Base-by-base conservation (phyloP, 1,139 yeast species). In the Pichia sp. region DNA sequence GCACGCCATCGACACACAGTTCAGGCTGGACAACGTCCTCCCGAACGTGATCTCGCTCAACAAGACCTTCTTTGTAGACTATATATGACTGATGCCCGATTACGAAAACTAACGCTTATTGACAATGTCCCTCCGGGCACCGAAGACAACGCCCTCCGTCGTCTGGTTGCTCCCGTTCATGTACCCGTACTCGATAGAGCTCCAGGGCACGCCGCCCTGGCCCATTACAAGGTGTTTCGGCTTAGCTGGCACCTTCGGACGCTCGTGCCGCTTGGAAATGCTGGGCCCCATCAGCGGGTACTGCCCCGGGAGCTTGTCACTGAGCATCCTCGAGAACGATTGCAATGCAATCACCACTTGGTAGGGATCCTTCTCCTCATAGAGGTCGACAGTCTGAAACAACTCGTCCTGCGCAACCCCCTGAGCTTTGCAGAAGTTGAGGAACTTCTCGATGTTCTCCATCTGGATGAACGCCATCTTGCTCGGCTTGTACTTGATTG, bases 321-420 rank as follows among this genome's bases (percentile, higher is more conserved):
- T 76, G 1, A 82, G 79, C 56, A 79, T 73, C 53, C 96, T 72
- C 0, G 95, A 85, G 49, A 89, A 74, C 1, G 96, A 80, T 62
- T 87, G 82, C 44, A 89, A 70, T 0, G 95, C 79, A 57, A 87
- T 82, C 18, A 85, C 70, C 4, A 89, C 89, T 59, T 85, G 91
- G 48, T 87, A 84, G 0, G 93, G 90, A 66, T 89, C 96, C 58
- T 79, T 77, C 36, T 71, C 68, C 62, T 89, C 96, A 60, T 71
- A 88, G 54, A 89, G 71, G 64, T 89, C 96, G 7, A 86, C 79
- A 0, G 96, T 88, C 60, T 86, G 93, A 64, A 89, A 89, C 46
- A 86, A 70, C 64, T 89, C 96, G 63, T 87, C 91, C 57, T 86
- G 88, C 4, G 93, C 89, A 3, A 89, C 83, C 1, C 95, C 93